These are phyloP conservation scores for Acmispon strigosus DNA, from an alignment of 306 rosid species.

Conservation along the genomic window DNA sequence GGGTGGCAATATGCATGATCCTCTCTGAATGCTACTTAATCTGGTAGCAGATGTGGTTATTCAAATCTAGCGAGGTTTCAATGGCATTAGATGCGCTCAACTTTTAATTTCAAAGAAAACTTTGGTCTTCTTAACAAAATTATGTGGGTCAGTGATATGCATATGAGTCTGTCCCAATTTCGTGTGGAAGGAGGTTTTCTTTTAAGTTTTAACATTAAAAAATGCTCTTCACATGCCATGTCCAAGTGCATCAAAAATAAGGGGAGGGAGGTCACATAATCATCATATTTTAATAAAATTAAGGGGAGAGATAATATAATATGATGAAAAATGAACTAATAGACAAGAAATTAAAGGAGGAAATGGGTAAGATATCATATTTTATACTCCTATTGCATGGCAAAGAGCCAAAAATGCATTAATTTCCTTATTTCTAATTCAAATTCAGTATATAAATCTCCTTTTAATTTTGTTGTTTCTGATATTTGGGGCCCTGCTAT, in stretches of 20 bases:
- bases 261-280: too few species aligned
- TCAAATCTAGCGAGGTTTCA: slow-evolving; percentile 19
- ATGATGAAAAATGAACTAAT: too few species aligned
- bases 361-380: too few species aligned
- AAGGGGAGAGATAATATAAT: too few species aligned
- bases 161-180: slow-evolving; percentile 31
- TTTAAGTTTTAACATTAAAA: slow-evolving; percentile 15
- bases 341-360: too few species aligned
- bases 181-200: slow-evolving; percentile 22
- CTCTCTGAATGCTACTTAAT: slow-evolving; percentile 17
- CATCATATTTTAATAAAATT: too few species aligned
- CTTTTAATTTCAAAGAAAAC: not conserved
- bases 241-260: not conserved
- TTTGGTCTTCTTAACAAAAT: slow-evolving; percentile 7
- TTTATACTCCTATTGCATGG: too few species aligned
- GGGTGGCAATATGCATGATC: slow-evolving; percentile 19
- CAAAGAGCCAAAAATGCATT: too few species aligned
- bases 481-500: too few species aligned
- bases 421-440: too few species aligned
- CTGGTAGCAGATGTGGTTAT: slow-evolving; percentile 1
- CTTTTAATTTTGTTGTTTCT: too few species aligned
- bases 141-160: slow-evolving; percentile 28
- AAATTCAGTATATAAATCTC: too few species aligned
- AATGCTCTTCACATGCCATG: not conserved
- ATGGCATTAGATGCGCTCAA: slow-evolving; percentile 6